phyloP scores from a whole-genome alignment of 129 eudicot species.

The Sambucus nigra region DNA sequence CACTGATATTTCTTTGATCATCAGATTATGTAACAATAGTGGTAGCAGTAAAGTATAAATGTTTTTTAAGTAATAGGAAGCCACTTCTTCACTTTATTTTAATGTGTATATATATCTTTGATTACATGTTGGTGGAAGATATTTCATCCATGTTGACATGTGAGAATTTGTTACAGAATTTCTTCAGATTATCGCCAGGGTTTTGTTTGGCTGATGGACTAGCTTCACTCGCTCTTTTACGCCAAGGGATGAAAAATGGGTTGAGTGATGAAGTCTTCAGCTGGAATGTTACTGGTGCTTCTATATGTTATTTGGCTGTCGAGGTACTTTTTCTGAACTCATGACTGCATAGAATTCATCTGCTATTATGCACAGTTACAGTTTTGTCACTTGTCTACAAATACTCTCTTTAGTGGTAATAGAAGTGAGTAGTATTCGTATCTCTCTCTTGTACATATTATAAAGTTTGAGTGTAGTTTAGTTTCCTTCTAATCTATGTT shows the following conservation, averaged over 20 bases:
- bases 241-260: conserved; percentile 87
- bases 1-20: background rate
- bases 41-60: background rate
- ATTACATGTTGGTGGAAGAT: conserved; percentile 5
- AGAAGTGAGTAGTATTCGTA: too few relatives aligned
- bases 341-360: background rate
- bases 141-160: conserved; percentile 9
- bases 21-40: background rate
- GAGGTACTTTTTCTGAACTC: conserved; percentile 53
- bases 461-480: too few relatives aligned
- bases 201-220: conserved; percentile 99
- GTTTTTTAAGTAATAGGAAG: background rate
- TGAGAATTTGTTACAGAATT: conserved; percentile 48
- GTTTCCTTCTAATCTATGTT: too few relatives aligned
- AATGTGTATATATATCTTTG: background rate
- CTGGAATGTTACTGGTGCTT: conserved; percentile 93
- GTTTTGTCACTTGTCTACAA: background rate
- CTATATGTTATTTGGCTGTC: conserved; percentile 78
- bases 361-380: background rate
- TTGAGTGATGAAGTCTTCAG: conserved; percentile 55
- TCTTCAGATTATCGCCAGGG: conserved; percentile 90
- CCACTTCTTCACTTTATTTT: background rate
- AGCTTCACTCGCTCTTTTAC: conserved; percentile 84
- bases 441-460: too few relatives aligned
- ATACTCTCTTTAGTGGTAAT: background rate